Evolutionary conservation across 2,329 filamentous ascomycete genomes (phyloP).

Genomic region (Penicillium sp.): DNA sequence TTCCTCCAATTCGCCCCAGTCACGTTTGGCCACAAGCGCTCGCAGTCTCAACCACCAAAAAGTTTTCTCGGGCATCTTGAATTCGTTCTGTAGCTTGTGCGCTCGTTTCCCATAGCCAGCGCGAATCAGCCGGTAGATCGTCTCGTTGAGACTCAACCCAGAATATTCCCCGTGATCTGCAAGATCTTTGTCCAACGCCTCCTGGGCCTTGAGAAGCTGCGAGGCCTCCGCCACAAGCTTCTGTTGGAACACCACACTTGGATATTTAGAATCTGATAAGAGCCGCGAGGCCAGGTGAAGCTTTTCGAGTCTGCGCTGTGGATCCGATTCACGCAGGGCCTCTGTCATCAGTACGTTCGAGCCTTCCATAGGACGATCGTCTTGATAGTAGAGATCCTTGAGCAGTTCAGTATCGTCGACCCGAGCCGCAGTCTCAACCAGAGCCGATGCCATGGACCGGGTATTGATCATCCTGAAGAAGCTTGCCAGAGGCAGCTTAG

Average conservation of each 20-base stretch:
- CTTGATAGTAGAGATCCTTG: constrained; percentile 96
- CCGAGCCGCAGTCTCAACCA: constrained; percentile 78
- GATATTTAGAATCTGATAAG: constrained; percentile 76
- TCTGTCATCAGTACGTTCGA: constrained; percentile 82
- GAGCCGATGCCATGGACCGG: constrained; percentile 75
- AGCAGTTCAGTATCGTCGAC: constrained; percentile 75
- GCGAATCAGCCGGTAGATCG: constrained; percentile 79
- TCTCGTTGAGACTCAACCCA: constrained; percentile 84
- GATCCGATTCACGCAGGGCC: constrained; percentile 66
- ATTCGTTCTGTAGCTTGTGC: constrained; percentile 82
- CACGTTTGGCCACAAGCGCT: constrained; percentile 79
- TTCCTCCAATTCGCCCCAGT: constrained; percentile 91
- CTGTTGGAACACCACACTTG: constrained; percentile 59
- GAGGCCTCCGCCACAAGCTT: constrained; percentile 72
- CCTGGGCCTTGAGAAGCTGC: constrained; percentile 76
- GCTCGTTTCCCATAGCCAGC: constrained; percentile 78
- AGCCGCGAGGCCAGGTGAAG: constrained; percentile 79
- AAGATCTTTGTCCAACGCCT: constrained; percentile 77
- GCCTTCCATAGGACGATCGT: constrained; percentile 82
- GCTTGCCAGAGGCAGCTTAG: constrained; percentile 78
- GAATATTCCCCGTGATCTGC: constrained; percentile 58
- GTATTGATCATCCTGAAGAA: constrained; percentile 91
- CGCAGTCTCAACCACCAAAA: constrained; percentile 82
- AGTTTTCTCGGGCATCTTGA: constrained; percentile 86
- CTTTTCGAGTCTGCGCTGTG: constrained; percentile 71